Evolutionary conservation across 2,329 filamentous ascomycete species (phyloP), one percentile per base, ranked within the genome.

Genomic region (Cladosporium velox): DNA sequence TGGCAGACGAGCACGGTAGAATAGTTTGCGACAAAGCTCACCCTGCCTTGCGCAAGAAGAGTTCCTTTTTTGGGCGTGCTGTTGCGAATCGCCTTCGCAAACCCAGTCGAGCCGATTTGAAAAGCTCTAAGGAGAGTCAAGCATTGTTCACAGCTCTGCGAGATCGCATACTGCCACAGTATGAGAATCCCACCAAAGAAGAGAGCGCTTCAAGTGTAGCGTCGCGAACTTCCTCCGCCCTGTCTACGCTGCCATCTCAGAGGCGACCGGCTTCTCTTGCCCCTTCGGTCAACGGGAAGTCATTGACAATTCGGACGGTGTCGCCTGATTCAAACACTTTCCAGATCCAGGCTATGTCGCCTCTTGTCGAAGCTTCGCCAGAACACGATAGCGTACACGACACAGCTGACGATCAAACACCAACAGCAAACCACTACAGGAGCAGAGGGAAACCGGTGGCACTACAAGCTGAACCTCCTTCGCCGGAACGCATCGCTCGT

Each of bases 131-230:
- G 28, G 83, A 88, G 65, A 87, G 85, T 66, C 82, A 87, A 47
- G 82, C 84, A 41, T 82, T 90, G 3, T 90, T 88, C 71, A 87
- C 86, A 6, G 88, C 87, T 1, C 77, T 91, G n/a, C 71, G 73
- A 59, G 70, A 71, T 49, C 73, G 72, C 8, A 86, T 90, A 77
- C 85, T 85, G 18, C 70, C 55, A 3, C 15, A 41, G 6, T 12
- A 57, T 24, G 51, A 64, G 4, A 11, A 5, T 21, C 11, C 30
- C 18, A 38, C 35, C 4, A 55, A n/a, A 2, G 26, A 18, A 26
- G 61, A 44, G 24, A 55, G 28, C 28, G 38, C 12, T 47, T 26
- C 21, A 30, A 57, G 35, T 11, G 28, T 67, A 80, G 82, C 38
- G 75, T 87, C 51, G 76, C 81, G 11, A 80, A 26, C 61, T n/a